A percentile compares a stretch with the other conserved stretches of the same genome.
Conservation (phyloP, 2,329 filamentous ascomycete genomes). For the Teratosphaeria epicoccoides region DNA sequence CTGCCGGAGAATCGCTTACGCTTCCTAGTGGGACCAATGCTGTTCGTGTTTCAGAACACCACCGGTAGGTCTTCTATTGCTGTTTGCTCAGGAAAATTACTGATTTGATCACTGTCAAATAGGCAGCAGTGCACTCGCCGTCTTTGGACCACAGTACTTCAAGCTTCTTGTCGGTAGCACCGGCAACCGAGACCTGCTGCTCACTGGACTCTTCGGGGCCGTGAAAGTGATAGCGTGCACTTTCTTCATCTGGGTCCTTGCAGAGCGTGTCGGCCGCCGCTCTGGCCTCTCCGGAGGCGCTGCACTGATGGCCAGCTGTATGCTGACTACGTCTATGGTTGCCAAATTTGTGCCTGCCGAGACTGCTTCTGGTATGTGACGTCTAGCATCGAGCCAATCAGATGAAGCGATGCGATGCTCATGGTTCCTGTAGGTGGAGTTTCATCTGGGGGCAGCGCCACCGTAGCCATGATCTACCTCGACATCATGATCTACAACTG, state of each 20-base stretch:
- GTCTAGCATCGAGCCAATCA: not conserved
- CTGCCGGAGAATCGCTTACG: constrained; percentile 31
- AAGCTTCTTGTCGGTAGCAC: not conserved
- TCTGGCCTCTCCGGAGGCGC: not conserved
- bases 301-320: not conserved
- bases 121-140: not conserved
- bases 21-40: not conserved
- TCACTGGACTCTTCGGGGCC: not conserved
- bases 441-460: constrained; percentile 35
- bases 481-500: constrained; percentile 45
- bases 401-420: constrained; percentile 13
- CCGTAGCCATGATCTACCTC: constrained; percentile 45
- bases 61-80: not conserved
- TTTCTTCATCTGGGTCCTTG: not conserved
- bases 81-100: not conserved
- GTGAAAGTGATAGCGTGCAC: not conserved
- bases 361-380: not conserved
- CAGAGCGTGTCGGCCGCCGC: not conserved
- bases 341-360: not conserved
- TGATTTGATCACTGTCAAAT: not conserved
- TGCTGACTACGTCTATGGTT: not conserved
- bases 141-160: not conserved
- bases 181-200: not conserved
- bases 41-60: not conserved
- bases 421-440: constrained; percentile 10